Evolutionary conservation across 192 early-diverging fungal genomes (phyloP).

Genomic region (Diversispora epigaea): DNA sequence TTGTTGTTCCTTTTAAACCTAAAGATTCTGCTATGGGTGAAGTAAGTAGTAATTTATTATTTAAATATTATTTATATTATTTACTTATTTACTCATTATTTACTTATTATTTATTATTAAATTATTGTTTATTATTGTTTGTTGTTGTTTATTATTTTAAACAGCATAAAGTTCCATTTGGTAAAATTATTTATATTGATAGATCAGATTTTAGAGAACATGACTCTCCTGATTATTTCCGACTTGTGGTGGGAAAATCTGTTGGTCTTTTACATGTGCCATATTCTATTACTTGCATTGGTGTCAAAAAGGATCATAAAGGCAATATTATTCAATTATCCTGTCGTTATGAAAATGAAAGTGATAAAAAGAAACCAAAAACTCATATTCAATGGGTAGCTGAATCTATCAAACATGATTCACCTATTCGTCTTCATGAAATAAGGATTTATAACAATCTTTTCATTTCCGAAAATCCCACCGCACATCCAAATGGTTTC

Average conservation of each 20-base stretch:
- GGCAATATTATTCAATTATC: constrained; percentile 84
- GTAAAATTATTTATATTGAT: constrained; percentile 93
- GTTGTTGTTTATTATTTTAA: neutral
- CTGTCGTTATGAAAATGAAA: constrained; percentile 75
- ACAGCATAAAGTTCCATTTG: constrained; percentile 82
- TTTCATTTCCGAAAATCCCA: constrained; percentile 88
- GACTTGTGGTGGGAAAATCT: constrained; percentile 89
- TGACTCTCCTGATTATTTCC: constrained; percentile 94
- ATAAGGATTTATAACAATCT: constrained; percentile 82
- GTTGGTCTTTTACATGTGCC: constrained; percentile 89
- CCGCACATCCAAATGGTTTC: constrained; percentile 86
- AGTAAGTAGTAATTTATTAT: too few species aligned
- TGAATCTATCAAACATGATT: constrained; percentile 76
- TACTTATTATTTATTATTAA: too few species aligned
- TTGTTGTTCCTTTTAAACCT: constrained; percentile 88
- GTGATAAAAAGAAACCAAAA: constrained; percentile 80
- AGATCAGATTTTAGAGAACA: constrained; percentile 89
- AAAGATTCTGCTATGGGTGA: constrained; percentile 82
- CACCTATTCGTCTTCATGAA: constrained; percentile 81
- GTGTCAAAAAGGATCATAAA: constrained; percentile 69
- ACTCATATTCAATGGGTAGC: constrained; percentile 99
- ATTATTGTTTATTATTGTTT: too few species aligned
- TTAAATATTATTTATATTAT: too few species aligned
- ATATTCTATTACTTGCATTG: constrained; percentile 84
- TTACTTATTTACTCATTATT: too few species aligned